phyloP scores from a whole-genome alignment of 2,329 filamentous ascomycete genomes.

The Neofusicoccum laricinum region DNA sequence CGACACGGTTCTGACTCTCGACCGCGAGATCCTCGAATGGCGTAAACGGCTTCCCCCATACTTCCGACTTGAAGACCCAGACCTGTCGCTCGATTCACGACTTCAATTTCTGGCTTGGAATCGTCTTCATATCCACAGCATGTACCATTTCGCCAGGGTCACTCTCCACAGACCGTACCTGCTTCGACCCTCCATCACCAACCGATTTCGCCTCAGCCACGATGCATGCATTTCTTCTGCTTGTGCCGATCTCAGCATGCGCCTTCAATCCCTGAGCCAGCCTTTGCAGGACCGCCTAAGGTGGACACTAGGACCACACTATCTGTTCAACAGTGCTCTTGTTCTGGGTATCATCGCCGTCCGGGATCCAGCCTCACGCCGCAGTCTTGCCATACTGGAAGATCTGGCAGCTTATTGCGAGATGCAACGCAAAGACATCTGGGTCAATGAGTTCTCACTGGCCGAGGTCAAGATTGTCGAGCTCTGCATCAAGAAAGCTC shows the following conservation, averaged over 20 bases:
- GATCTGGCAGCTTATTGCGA: slow-evolving; percentile 43
- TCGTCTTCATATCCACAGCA: slow-evolving; percentile 38
- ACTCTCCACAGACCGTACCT: slow-evolving; percentile 42
- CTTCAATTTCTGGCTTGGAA: slow-evolving; percentile 37
- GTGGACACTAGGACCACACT: slow-evolving; percentile 36
- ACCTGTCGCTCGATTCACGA: slow-evolving; percentile 29
- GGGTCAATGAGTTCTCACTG: slow-evolving; percentile 42
- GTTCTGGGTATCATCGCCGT: slow-evolving; percentile 38
- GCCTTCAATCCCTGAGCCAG: slow-evolving; percentile 32
- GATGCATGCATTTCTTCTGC: slow-evolving; percentile 42
- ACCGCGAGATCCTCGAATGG: slow-evolving; percentile 35
- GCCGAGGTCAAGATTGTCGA: slow-evolving; percentile 44
- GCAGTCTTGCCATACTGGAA: slow-evolving; percentile 35
- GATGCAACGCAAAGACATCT: slow-evolving; percentile 39
- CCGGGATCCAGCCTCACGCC: slow-evolving; percentile 30
- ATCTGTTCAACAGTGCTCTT: slow-evolving; percentile 44
- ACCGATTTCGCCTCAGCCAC: slow-evolving; percentile 39
- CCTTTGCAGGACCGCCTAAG: slow-evolving; percentile 33
- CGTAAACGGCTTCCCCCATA: slow-evolving; percentile 32
- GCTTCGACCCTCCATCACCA: slow-evolving; percentile 40
- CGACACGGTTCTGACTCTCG: slow-evolving; percentile 36
- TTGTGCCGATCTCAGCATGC: slow-evolving; percentile 40
- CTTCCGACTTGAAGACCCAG: slow-evolving; percentile 33
- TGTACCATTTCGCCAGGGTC: slow-evolving; percentile 41
- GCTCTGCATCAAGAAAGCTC: slow-evolving; percentile 36